Base-by-base conservation (phyloP, 1,139 yeast species). In the Trichomonascaceae sp. region DNA sequence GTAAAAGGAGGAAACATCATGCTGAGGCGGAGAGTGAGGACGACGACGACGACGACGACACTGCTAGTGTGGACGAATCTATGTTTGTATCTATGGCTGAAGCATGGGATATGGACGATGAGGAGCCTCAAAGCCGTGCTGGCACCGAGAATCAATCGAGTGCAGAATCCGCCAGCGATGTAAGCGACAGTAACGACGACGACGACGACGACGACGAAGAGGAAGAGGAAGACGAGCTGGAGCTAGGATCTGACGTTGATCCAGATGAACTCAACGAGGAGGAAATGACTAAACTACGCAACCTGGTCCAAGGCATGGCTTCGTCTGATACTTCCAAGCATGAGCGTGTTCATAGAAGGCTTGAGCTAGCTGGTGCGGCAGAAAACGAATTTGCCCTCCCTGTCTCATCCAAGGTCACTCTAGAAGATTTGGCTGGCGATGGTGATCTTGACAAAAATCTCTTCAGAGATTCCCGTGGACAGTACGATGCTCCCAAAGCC, bases 81-180 rank as follows among this genome's bases (percentile, higher is more conserved):
- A 80, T 82, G 46, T 64, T 85, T 39, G 70, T 80, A 36, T 71
- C 93, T 0, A 63, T 85, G 31, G 79, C 93, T 5, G 85, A 77
- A 46, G 87, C 82, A 4, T 85, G 94, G 94, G 96, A 80, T 54
- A 56, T 74, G 61, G 93, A 81, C 51, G 85, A 75, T 25, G 55
- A 45, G 28, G 46, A 42, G 9, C 38, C 32, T 5, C n/a, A n/a
- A n/a, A n/a, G n/a, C n/a, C n/a, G n/a, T n/a, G n/a, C n/a, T n/a
- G n/a, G n/a, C n/a, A n/a, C n/a, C n/a, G n/a, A n/a, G n/a, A n/a
- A n/a, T n/a, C n/a, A n/a, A n/a, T n/a, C n/a, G n/a, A 38, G 36
- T 5, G 44, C 36, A 11, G 46, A 41, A 25, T 59, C 66, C 36
- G 67, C 64, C 31, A 87, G 78, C 51, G 87, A 77, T 48, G 87